Conservation (phyloP, 2,329 filamentous ascomycete species). For the Pyricularia pennisetigena region DNA sequence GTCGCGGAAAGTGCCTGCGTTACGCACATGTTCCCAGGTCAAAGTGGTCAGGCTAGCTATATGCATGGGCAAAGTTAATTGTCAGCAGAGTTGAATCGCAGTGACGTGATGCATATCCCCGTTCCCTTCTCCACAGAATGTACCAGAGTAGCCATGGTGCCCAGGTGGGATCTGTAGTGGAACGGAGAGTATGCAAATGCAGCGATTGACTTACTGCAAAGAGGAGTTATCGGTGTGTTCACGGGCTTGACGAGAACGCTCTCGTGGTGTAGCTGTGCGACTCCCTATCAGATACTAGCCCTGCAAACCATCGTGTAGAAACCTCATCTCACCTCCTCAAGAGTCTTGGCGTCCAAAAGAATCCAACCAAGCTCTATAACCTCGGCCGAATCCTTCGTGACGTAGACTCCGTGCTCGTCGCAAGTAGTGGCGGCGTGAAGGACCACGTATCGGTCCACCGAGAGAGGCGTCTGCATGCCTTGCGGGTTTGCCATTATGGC, state of each 20-base stretch:
- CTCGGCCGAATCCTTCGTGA: conserved; percentile 97
- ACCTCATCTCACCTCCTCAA: conserved; percentile 67
- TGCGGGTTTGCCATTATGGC: conserved; percentile 34
- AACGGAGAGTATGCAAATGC: conserved; percentile 8
- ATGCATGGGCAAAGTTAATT: conserved; percentile 7
- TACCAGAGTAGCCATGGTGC: not conserved
- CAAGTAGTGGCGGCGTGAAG: conserved; percentile 98
- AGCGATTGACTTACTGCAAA: conserved; percentile 74
- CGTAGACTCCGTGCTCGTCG: conserved; percentile 98
- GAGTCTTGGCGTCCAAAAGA: conserved; percentile 79
- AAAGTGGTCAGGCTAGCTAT: conserved; percentile 91
- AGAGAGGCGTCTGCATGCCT: conserved; percentile 50
- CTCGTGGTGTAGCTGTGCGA: conserved; percentile 73
- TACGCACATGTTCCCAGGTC: conserved; percentile 98
- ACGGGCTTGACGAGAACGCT: conserved; percentile 96
- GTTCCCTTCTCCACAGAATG: not conserved
- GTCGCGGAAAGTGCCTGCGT: conserved; percentile 93
- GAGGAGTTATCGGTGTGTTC: conserved; percentile 95
- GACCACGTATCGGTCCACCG: conserved; percentile 92
- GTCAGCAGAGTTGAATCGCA: not conserved
- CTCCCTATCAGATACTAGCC: not conserved
- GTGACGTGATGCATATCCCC: not conserved
- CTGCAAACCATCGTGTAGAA: conserved; percentile 7
- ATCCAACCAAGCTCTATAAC: conserved; percentile 99
- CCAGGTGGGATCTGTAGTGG: not conserved